Percentiles rank a stretch among this genome's conserved stretches.
Conservation (phyloP, 352 stramenopile genomes). For the Globisporangium nagaii region DNA sequence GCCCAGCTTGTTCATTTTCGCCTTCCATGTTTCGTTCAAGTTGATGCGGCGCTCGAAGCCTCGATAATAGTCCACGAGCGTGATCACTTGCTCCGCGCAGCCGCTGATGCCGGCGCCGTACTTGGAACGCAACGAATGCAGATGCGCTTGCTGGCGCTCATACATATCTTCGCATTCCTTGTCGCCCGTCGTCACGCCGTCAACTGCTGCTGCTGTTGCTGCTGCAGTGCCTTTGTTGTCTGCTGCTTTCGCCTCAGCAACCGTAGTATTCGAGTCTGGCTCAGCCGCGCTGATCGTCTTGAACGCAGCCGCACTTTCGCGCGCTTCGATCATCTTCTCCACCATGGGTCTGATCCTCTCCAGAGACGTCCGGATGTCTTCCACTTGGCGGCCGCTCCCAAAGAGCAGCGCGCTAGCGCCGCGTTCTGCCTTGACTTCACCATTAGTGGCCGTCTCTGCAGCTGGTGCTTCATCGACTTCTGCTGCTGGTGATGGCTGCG, state of each 20-base stretch:
- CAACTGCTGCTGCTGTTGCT: neutral
- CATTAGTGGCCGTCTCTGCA: neutral
- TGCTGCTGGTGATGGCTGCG: neutral
- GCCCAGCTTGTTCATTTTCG: constrained; percentile 53
- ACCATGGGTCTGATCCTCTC: constrained; percentile 15
- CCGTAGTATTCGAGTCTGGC: neutral
- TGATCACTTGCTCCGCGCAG: constrained; percentile 74
- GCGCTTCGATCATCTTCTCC: neutral
- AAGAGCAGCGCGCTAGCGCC: constrained; percentile 21
- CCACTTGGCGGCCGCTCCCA: constrained; percentile 26
- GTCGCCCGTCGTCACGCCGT: neutral
- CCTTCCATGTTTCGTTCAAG: constrained; percentile 65
- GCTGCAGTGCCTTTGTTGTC: neutral
- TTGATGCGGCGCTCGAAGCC: constrained; percentile 71
- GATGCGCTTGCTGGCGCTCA: constrained; percentile 14
- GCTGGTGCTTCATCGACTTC: neutral
- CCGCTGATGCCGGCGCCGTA: constrained; percentile 52
- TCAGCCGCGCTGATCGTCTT: neutral
- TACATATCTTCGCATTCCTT: neutral
- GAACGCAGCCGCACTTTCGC: neutral
- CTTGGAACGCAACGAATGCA: constrained; percentile 44
- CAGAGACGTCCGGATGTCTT: constrained; percentile 53
- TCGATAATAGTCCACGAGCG: constrained; percentile 80
- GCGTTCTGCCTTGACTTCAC: neutral
- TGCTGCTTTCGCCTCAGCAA: neutral